A percentile compares a stretch with the other conserved stretches of the same genome.
These are phyloP conservation scores for Malus sylvestris DNA, from an alignment of 306 rosid genomes.

Conservation along the genomic window DNA sequence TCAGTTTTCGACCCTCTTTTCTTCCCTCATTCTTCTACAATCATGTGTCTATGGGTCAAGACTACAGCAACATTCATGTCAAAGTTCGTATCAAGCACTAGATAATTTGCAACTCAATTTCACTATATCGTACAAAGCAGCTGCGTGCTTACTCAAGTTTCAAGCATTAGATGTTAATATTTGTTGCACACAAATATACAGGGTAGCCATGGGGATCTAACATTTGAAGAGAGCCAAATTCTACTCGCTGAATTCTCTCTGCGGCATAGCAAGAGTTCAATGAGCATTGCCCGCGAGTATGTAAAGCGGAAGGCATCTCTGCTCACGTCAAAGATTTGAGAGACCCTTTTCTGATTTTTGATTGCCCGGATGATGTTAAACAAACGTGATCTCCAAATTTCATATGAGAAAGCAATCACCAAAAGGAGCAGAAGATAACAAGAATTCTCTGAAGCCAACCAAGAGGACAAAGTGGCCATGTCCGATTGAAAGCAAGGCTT, in stretches of 20 bases:
- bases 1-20: too few species aligned
- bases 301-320: conserved; percentile 52
- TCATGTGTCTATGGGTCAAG: too few species aligned
- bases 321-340: conserved; percentile 15
- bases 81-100: neutral
- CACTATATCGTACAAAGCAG: neutral
- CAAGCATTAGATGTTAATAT: neutral
- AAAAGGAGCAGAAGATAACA: neutral
- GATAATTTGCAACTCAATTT: neutral
- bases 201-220: conserved; percentile 83
- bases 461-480: neutral
- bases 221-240: conserved; percentile 60
- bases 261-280: conserved; percentile 67
- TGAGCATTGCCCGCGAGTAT: conserved; percentile 51
- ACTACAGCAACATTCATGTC: neutral
- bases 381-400: neutral
- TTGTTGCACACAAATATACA: conserved; percentile 19
- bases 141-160: neutral
- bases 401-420: neutral
- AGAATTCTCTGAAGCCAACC: neutral
- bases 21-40: too few species aligned
- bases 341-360: neutral
- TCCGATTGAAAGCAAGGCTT: neutral
- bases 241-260: conserved; percentile 77
- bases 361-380: neutral